These are phyloP conservation scores for Mortierella polycephala DNA, from an alignment of 371 early-diverging fungal species.

Conservation along the genomic window DNA sequence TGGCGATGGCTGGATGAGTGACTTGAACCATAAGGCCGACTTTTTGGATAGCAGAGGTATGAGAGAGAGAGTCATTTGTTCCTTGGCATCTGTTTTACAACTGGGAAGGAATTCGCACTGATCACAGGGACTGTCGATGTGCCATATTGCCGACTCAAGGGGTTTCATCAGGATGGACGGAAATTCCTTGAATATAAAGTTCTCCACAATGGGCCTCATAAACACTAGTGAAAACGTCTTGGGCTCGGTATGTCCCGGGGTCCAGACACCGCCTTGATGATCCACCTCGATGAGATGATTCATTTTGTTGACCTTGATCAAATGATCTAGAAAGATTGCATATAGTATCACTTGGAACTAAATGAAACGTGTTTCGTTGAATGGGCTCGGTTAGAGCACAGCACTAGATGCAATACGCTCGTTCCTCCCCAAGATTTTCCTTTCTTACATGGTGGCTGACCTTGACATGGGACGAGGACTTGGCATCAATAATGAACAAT, in stretches of 20 bases:
- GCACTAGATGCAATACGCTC: no score
- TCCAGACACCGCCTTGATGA: slow-evolving; percentile 59
- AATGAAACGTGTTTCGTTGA: neutral
- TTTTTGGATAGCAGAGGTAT: slow-evolving; percentile 51
- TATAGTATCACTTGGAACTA: slow-evolving; percentile 67
- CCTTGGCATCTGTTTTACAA: slow-evolving; percentile 57
- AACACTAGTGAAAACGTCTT: slow-evolving; percentile 59
- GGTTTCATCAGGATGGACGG: slow-evolving; percentile 49
- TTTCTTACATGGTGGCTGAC: slow-evolving; percentile 60
- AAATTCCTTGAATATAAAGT: slow-evolving; percentile 56
- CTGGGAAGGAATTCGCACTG: slow-evolving; percentile 55
- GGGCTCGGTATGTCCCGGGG: slow-evolving; percentile 54
- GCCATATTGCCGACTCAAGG: slow-evolving; percentile 52
- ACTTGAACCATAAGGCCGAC: slow-evolving; percentile 28
- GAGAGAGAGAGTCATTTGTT: slow-evolving; percentile 50
- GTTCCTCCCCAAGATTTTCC: neutral
- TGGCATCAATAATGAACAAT: slow-evolving; percentile 64
- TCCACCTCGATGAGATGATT: slow-evolving; percentile 56
- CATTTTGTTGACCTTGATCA: slow-evolving; percentile 56
- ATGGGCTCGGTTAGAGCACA: neutral
- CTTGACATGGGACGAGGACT: slow-evolving; percentile 58
- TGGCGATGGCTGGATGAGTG: slow-evolving; percentile 10
- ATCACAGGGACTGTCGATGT: slow-evolving; percentile 57
- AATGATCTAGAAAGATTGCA: slow-evolving; percentile 57
- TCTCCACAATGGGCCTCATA: slow-evolving; percentile 56